These are phyloP conservation scores for Escallonia herrerae DNA, from an alignment of 129 eudicot genomes.

Conservation along the genomic window DNA sequence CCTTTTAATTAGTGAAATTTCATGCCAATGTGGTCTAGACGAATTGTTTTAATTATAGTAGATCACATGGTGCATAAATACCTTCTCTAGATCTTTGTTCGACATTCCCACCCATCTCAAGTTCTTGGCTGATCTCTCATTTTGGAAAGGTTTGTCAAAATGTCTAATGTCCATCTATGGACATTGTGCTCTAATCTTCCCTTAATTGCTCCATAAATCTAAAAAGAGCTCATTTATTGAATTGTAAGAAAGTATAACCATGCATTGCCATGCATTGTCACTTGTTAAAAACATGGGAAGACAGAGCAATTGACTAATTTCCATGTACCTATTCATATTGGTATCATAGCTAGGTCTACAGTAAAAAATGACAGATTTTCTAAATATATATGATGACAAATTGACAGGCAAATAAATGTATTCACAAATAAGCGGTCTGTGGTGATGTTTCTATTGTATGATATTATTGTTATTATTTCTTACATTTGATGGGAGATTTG, in stretches of 20 bases:
- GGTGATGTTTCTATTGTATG: too few species aligned
- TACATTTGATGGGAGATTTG: constrained; percentile 16
- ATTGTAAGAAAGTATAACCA: background rate
- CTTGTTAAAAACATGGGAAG: too few species aligned
- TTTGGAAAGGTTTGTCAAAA: background rate
- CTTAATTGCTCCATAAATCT: background rate
- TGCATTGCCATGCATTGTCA: too few species aligned
- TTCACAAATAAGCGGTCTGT: background rate
- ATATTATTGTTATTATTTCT: background rate
- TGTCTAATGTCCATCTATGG: constrained; percentile 1
- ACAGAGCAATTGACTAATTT: too few species aligned
- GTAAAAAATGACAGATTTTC: too few species aligned
- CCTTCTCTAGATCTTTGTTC: constrained; percentile 5
- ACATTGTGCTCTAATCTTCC: background rate
- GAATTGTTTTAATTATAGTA: too few species aligned
- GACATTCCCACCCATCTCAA: constrained; percentile 13
- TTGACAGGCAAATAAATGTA: too few species aligned
- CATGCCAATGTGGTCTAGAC: too few species aligned
- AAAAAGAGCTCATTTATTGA: background rate
- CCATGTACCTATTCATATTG: too few species aligned
- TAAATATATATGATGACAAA: too few species aligned
- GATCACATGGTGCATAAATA: background rate
- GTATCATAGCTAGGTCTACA: too few species aligned
- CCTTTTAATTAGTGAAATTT: too few species aligned
- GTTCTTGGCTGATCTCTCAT: constrained; percentile 6